These are phyloP conservation scores for Aspergillus fischeri DNA, from an alignment of 2,329 filamentous ascomycete species.

Conservation along the genomic window DNA sequence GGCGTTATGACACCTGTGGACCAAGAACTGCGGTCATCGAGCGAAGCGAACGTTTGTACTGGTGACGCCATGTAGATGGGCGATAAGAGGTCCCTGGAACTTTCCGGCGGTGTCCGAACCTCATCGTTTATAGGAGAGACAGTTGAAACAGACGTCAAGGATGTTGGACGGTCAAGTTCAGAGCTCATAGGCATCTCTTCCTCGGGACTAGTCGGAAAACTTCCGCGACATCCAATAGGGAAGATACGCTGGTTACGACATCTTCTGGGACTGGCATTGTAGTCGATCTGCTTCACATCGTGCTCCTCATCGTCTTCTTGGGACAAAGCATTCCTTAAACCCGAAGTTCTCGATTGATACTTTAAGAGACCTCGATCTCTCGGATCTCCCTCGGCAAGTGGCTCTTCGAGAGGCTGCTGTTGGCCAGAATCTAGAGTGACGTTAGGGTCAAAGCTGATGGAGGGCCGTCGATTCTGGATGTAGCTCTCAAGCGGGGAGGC, in stretches of 20 bases:
- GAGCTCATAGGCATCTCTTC: conserved; percentile 19
- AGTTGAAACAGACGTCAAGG: conserved; percentile 43
- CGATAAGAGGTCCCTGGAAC: conserved; percentile 31
- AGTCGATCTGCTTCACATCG: conserved; percentile 14
- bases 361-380: conserved; percentile 21
- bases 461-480: conserved; percentile 36
- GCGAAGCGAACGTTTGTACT: conserved; percentile 33
- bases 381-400: conserved; percentile 30
- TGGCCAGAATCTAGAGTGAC: conserved; percentile 39
- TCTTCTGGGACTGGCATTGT: conserved; percentile 20
- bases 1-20: conserved; percentile 26
- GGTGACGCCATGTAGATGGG: conserved; percentile 37
- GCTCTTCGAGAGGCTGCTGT: conserved; percentile 36
- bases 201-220: conserved; percentile 18
- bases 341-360: conserved; percentile 32
- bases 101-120: conserved; percentile 39
- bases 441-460: conserved; percentile 41
- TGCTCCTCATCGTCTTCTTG: conserved; percentile 26
- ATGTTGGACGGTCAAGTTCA: conserved; percentile 37
- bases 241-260: conserved; percentile 22
- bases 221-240: conserved; percentile 24
- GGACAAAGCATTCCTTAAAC: conserved; percentile 33
- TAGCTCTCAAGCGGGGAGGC: conserved; percentile 41
- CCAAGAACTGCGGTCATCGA: conserved; percentile 41
- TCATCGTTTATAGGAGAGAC: conserved; percentile 40